Evolutionary conservation across 2,329 filamentous ascomycete genomes (phyloP), one percentile per base, ranked within the genome.

Genomic region (Fusarium acutatum): DNA sequence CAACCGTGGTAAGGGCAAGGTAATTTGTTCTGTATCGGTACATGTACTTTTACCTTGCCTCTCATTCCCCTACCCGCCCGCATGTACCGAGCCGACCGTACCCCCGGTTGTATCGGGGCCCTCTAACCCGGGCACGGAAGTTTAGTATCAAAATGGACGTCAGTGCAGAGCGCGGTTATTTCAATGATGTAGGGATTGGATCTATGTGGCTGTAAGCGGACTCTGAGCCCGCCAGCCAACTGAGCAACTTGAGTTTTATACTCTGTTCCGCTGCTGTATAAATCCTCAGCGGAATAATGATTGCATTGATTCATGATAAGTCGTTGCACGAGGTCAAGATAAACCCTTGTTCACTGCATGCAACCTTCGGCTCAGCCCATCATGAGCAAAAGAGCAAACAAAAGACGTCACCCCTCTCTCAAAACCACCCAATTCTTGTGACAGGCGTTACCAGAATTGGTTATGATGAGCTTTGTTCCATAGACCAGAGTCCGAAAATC

Each of bases 391-490:
- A 59, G 38, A 52, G 41, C 38, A 60, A 49, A 60, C 58, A 63
- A 60, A 41, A 67, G 52, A 73, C 71, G 71, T 73, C 71, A 74
- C 62, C 62, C 52, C 38, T 58, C 58, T 59, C 40, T 49, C 41
- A 60, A 60, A 43, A 63, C 50, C 58, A 60, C 60, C 41, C 37
- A 65, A 37, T 59, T 60, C 37, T 58, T 49, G 47, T 64, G 66
- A 59, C 53, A 60, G 54, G 41, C 46, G 34, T 54, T 52, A 28
- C 47, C 56, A 43, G 38, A 66, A 22, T 9, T 37, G 30, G 37
- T 26, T 53, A 69, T 53, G 59, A 54, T 59, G 60, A 37, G 40
- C 59, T 64, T 44, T 35, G 22, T 40, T 47, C 41, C 41, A 34
- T 30, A 46, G 38, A 30, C 24, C 26, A 40, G 24, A 47, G 47